phyloP scores from a whole-genome alignment of 2,329 filamentous ascomycete genomes.

The Stagonosporopsis rhizophila region DNA sequence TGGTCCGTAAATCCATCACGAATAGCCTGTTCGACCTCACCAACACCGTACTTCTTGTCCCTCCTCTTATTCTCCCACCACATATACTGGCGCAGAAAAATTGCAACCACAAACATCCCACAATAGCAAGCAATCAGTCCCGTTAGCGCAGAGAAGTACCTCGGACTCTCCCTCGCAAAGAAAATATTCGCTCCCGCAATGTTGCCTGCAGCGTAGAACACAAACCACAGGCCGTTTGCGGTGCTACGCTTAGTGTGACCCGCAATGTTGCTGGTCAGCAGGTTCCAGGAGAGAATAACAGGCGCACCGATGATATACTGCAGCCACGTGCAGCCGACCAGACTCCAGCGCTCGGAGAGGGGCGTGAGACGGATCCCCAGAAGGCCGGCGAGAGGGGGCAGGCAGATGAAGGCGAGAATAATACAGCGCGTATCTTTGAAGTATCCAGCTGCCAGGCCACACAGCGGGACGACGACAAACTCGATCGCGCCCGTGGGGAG shows the following conservation, averaged over 20 bases:
- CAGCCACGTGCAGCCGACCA: conserved; percentile 63
- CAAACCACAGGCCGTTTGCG: conserved; percentile 59
- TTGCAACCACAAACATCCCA: conserved; percentile 48
- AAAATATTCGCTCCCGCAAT: conserved; percentile 59
- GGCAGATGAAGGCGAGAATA: conserved; percentile 49
- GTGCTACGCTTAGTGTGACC: conserved; percentile 62
- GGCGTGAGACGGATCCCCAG: conserved; percentile 59
- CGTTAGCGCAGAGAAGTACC: conserved; percentile 55
- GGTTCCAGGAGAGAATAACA: conserved; percentile 60
- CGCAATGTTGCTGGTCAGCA: conserved; percentile 53
- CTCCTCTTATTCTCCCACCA: conserved; percentile 42
- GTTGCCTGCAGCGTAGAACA: conserved; percentile 58
- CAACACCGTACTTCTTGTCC: conserved; percentile 36
- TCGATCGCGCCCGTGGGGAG: conserved; percentile 56
- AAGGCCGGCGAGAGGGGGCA: conserved; percentile 58
- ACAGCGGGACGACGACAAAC: conserved; percentile 49
- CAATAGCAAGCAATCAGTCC: conserved; percentile 55
- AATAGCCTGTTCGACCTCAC: conserved; percentile 41
- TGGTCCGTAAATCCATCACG: conserved; percentile 45
- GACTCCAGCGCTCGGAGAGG: conserved; percentile 55
- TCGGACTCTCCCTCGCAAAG: conserved; percentile 53
- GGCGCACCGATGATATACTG: conserved; percentile 60
- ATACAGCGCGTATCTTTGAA: conserved; percentile 40
- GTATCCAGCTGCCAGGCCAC: conserved; percentile 44
- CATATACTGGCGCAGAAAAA: conserved; percentile 41